Evolutionary conservation across 1,139 yeast genomes (phyloP).

Genomic region (Geotrichum aggregatum): DNA sequence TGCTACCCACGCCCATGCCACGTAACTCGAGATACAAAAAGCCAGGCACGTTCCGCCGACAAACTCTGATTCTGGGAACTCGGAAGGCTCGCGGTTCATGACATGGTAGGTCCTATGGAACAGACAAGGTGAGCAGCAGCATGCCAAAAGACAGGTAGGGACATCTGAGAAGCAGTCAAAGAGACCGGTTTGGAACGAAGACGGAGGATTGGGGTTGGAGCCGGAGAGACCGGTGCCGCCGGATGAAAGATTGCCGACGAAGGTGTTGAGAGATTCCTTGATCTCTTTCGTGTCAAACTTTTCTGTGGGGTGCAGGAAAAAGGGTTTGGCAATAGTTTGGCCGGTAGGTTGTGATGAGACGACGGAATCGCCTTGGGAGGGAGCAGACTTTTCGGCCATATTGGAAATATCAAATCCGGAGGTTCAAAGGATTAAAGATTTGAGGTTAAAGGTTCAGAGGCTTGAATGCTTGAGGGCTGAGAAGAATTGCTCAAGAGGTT

Average conservation of each 20-base stretch:
- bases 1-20: constrained; percentile 3
- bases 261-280: neutral
- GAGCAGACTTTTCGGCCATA: too few relatives aligned
- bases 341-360: neutral
- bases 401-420: too few relatives aligned
- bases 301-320: constrained; percentile 8
- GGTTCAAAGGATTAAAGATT: too few relatives aligned
- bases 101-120: constrained; percentile 11
- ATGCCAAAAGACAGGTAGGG: constrained; percentile 6
- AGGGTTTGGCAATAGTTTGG: constrained; percentile 1
- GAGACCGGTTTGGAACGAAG: constrained; percentile 2
- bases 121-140: constrained; percentile 7
- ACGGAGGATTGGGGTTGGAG: neutral
- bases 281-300: constrained; percentile 1
- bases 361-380: neutral
- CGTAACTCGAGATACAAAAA: neutral
- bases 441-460: too few relatives aligned
- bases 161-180: constrained; percentile 13
- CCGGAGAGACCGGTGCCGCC: constrained; percentile 12
- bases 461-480: too few relatives aligned
- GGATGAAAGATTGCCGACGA: constrained; percentile 2
- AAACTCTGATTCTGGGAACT: constrained; percentile 5
- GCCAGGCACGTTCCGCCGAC: constrained; percentile 4
- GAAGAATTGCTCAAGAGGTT: neutral
- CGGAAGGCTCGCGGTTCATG: neutral